Base-by-base conservation (phyloP, 192 early-diverging fungal genomes). In the Entomortierella lignicola region DNA sequence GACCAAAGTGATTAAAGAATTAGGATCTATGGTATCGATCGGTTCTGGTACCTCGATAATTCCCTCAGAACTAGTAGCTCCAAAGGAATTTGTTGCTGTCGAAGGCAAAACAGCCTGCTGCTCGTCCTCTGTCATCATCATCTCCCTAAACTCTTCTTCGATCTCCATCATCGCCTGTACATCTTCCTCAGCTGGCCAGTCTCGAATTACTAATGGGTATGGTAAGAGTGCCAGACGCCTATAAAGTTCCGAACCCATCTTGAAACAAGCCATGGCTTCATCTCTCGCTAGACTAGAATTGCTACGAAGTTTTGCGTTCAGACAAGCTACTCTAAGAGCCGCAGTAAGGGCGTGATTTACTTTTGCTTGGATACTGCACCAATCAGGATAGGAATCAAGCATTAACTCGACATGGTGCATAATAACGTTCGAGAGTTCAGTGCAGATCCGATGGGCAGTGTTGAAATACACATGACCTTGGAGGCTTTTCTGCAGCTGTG, bases 331-430 rank as follows among this genome's bases (percentile, higher is more conserved):
- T 2, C 71, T 55, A 7, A 66, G 39, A 0, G 62, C 62, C 12
- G 61, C 71, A 18, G 55, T 73, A 21, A 73, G 21, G 2, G 71
- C 62, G 23, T 73, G 71, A 25, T 73, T 73, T 26, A 73, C 27
- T 50, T 73, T 73, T 23, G 62, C 55, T n/a, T 64, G 63, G 39
- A 73, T 60, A 2, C 60, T n/a, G 25, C 71, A 73, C 71, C 71
- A 73, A 31, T 43, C 32, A 15, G 71, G 48, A 34, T 73, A 73
- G 1, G 55, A 42, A 34, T 73, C 71, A 12, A 73, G 48, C 62
- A 66, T 73, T 17, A 73, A 31, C n/a, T 73, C 71, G n/a, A 73
- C 48, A 48, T 73, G 71, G 29, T 73, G 71, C 5, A 65, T 23
- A 23, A 65, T 0, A 6, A 63, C 61, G 27, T 73, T 73, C 20